Evolutionary conservation across 2,329 filamentous ascomycete genomes (phyloP).

Genomic region (Cordyceps cateniannulata): DNA sequence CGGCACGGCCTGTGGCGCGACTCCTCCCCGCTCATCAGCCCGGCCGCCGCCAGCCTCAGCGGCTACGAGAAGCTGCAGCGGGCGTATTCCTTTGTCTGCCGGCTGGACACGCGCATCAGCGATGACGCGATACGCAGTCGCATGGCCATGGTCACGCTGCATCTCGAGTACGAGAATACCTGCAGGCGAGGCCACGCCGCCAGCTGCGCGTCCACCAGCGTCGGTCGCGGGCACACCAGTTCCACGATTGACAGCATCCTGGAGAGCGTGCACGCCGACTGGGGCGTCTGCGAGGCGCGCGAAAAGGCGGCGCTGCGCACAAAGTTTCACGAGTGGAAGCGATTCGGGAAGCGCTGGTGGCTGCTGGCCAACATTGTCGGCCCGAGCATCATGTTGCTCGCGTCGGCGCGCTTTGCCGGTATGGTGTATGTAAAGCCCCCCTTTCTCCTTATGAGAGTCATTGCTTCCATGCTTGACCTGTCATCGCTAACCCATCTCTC

Average conservation of each 20-base stretch:
- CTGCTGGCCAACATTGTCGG: neutral
- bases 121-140: constrained; percentile 6
- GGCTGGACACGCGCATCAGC: constrained; percentile 4
- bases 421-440: neutral
- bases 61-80: constrained; percentile 3
- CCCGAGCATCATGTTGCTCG: neutral
- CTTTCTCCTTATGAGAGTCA: neutral
- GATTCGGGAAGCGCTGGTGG: constrained; percentile 9
- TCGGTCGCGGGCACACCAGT: constrained; percentile 1
- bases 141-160: constrained; percentile 6
- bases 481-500: neutral
- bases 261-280: neutral
- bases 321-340: constrained; percentile 10
- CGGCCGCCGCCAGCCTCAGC: neutral
- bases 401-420: neutral
- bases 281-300: neutral
- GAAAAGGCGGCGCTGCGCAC: neutral
- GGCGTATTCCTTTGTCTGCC: neutral
- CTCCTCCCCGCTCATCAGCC: neutral
- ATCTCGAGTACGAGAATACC: constrained; percentile 3
- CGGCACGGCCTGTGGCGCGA: neutral
- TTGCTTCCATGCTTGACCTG: neutral
- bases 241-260: constrained; percentile 6
- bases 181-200: neutral
- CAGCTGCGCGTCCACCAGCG: neutral